Evolutionary conservation across 129 eudicot species (phyloP).

Genomic region (Chrysanthemum makinoi): DNA sequence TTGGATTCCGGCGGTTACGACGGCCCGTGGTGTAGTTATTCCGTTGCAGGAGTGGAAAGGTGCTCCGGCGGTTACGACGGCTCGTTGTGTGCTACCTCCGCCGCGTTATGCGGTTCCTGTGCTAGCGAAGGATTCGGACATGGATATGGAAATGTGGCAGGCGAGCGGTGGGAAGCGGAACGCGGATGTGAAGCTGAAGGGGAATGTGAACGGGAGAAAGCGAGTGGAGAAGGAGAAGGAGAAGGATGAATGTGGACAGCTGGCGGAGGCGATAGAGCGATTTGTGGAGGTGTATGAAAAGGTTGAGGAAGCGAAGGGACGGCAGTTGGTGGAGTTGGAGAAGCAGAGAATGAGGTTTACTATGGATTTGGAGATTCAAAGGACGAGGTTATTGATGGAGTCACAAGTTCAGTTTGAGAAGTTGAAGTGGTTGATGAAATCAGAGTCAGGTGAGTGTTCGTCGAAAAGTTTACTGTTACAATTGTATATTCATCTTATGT

Average conservation of each 20-base stretch:
- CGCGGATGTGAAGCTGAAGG: conserved; percentile 2
- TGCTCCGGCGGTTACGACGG: conserved; percentile 6
- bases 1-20: no score
- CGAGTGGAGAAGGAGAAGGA: conserved; percentile 8
- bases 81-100: conserved; percentile 10
- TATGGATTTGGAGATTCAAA: conserved; percentile 77
- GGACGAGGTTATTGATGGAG: conserved; percentile 69
- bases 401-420: conserved; percentile 56
- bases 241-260: conserved; percentile 33
- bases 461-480: neutral
- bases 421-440: conserved; percentile 43
- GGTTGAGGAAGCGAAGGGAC: conserved; percentile 67
- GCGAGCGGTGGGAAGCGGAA: conserved; percentile 15
- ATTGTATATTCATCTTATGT: no score
- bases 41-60: no score
- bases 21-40: no score
- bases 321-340: conserved; percentile 77
- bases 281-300: conserved; percentile 60
- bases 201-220: conserved; percentile 16
- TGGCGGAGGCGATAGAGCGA: conserved; percentile 60
- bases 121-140: conserved; percentile 37
- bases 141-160: conserved; percentile 30
- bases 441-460: conserved; percentile 31
- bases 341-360: conserved; percentile 79
- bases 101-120: no score